Base-by-base conservation (phyloP, 768 basidiomycete genomes). In the Mycena vulgaris region DNA sequence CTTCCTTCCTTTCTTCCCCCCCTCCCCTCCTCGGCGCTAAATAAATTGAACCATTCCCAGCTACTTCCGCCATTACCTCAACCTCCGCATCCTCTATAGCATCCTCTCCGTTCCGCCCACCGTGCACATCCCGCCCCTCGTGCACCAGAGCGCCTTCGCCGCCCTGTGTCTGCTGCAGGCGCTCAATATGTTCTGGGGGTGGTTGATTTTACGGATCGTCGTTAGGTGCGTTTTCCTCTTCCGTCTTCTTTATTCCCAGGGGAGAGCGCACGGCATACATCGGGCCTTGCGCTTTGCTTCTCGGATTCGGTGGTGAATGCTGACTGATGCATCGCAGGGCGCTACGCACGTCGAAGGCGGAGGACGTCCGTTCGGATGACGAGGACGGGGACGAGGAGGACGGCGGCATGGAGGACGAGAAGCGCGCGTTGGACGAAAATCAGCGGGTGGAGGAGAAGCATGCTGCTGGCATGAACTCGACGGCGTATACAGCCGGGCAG, bases 171-270 rank as follows among this genome's bases (percentile, higher is more conserved):
- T 94, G 0, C 85, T 99, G 19, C 95, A 96, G 78, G 74, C 89
- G 55, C 85, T 99, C 73, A 98, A 98, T 76, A 65, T 97, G 27
- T 97, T 98, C 84, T 98, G 97, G 97, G 96, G 94, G 78, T 89
- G 86, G 80, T 83, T 96, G 30, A 95, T 98, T 78, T 79, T 88
- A 78, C 89, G 94, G 64, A 92, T 97, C 58, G 84, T 93, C 11
- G 79, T 86, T 52, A 86, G 92, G 95, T 95, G 72, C 17, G 68
- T 83, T 21, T 61, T 6, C 31, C n/a, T n/a, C 30, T 23, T 17
- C 66, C 19, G 2, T 48, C 39, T n/a, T 68, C 23, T 57, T 59
- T 23, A 45, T 61, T 35, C 21, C 31, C n/a, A n/a, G n/a, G n/a
- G n/a, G n/a, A n/a, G n/a, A n/a, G n/a, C n/a, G n/a, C n/a, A n/a